These are phyloP conservation scores for Aotearoamyces nothofagi DNA, from an alignment of 2,329 filamentous ascomycete species.

Conservation along the genomic window DNA sequence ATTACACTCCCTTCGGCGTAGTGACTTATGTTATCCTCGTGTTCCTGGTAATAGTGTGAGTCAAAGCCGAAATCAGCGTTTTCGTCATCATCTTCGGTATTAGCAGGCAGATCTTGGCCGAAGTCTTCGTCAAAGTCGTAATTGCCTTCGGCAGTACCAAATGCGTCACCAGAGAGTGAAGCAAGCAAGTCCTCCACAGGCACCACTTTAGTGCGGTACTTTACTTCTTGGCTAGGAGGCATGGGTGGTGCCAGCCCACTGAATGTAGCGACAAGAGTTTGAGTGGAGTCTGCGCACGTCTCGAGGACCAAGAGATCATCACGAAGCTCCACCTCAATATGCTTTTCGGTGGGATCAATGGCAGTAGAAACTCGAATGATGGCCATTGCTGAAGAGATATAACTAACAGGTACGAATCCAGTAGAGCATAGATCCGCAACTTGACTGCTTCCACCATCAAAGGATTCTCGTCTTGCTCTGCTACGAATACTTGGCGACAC, in stretches of 20 bases:
- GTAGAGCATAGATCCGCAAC: slow-evolving; percentile 40
- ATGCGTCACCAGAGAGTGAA: slow-evolving; percentile 79
- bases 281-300: slow-evolving; percentile 92
- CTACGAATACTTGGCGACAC: slow-evolving; percentile 2
- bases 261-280: slow-evolving; percentile 69
- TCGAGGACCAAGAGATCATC: slow-evolving; percentile 84
- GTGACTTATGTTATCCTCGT: slow-evolving; percentile 1
- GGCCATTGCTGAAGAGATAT: slow-evolving; percentile 68
- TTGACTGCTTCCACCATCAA: slow-evolving; percentile 25
- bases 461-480: slow-evolving; percentile 14
- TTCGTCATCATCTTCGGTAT: slow-evolving; percentile 23
- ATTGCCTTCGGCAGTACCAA: slow-evolving; percentile 46
- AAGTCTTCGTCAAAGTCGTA: slow-evolving; percentile 51
- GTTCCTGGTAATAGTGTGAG: slow-evolving; percentile 32
- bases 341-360: slow-evolving; percentile 41
- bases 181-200: slow-evolving; percentile 79
- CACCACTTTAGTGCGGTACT: slow-evolving; percentile 77
- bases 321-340: slow-evolving; percentile 64
- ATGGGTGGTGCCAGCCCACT: slow-evolving; percentile 72
- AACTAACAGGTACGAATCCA: slow-evolving; percentile 78
- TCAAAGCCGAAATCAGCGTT: slow-evolving; percentile 24
- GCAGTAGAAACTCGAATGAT: slow-evolving; percentile 32
- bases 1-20: slow-evolving; percentile 15
- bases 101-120: slow-evolving; percentile 33
- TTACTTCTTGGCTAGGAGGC: slow-evolving; percentile 66